Evolutionary conservation across 2,329 filamentous ascomycete genomes (phyloP), one percentile per base, ranked within the genome.

Genomic region (Fusarium hostae): DNA sequence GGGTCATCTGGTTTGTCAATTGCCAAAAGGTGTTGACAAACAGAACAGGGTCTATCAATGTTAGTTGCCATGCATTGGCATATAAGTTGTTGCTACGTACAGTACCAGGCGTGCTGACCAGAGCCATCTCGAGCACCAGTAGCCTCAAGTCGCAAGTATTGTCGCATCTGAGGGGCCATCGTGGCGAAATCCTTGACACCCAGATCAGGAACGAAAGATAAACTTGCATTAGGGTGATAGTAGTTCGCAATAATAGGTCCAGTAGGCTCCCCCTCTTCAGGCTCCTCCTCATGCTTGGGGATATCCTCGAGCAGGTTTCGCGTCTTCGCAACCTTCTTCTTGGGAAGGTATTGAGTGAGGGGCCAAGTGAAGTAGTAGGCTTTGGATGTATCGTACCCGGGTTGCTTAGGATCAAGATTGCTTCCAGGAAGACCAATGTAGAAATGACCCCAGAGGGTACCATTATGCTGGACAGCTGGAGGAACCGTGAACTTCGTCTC

Each of bases 21-120:
- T 98, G 95, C 96, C 96, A 99, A 83, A 99, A 99, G 7, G 92
- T 97, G 83, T 99, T 99, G 79, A 96, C 86, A 79, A 94, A 99
- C 41, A 98, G 83, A 47, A 98, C 89, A 8, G 96, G 96, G 78
- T 90, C 84, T 86, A 58, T 2, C 34, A 34, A 56, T 30, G 68
- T 79, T 54, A 77, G 75, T 50, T 40, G 41, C 44, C 26, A 35
- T n/a, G 32, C 24, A 6, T 18, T n/a, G 13, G 16, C 18, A 30
- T 10, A n/a, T 9, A 10, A 10, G 28, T 32, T 28, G 11, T 37
- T 32, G 9, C 32, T 30, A 39, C 84, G 71, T 79, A 86, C 84
- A 91, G 75, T 98, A 99, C 95, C 95, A 99, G 68, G 92, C 91
- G 82, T 98, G 94, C 82, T 95, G 89, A 40, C 96, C 96, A 18